Conservation (phyloP, 1,139 yeast species). For the Taphrina flavorubra region DNA sequence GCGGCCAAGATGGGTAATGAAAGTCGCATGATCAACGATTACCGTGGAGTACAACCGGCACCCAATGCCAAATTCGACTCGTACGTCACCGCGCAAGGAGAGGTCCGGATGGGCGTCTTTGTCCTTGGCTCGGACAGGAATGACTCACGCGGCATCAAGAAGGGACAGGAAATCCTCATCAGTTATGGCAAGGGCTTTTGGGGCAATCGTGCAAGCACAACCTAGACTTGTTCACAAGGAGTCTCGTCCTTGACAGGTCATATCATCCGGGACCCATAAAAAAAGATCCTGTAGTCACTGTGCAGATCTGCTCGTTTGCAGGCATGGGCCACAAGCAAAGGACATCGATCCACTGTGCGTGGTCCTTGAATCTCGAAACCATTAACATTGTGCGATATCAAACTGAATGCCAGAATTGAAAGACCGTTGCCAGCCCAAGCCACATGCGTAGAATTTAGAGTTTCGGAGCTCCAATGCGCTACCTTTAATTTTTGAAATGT, state of each 20-base stretch:
- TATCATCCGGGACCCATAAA: no score
- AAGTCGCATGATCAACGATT: conserved; percentile 50
- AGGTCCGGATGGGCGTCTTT: conserved; percentile 40
- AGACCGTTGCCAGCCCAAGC: not conserved
- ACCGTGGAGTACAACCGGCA: conserved; percentile 48
- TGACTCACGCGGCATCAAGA: conserved; percentile 17
- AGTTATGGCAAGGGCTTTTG: conserved; percentile 39
- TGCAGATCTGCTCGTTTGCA: no score
- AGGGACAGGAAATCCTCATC: conserved; percentile 26
- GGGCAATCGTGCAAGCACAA: conserved; percentile 45
- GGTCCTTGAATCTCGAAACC: no score
- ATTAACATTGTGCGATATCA: no score
- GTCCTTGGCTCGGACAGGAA: conserved; percentile 9
- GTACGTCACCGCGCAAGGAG: conserved; percentile 46
- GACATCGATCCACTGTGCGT: no score
- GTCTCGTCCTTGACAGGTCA: no score
- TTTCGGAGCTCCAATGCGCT: conserved; percentile 6
- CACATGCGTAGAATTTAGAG: conserved; percentile 5
- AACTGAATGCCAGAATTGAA: not conserved
- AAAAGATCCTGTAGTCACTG: no score
- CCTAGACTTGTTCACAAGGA: conserved; percentile 35
- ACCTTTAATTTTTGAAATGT: not conserved
- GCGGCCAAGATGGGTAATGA: conserved; percentile 49
- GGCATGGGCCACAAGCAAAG: no score
- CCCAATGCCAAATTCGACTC: conserved; percentile 50